Conservation (phyloP, 1,139 yeast species). For the Arxiozyma bovina region DNA sequence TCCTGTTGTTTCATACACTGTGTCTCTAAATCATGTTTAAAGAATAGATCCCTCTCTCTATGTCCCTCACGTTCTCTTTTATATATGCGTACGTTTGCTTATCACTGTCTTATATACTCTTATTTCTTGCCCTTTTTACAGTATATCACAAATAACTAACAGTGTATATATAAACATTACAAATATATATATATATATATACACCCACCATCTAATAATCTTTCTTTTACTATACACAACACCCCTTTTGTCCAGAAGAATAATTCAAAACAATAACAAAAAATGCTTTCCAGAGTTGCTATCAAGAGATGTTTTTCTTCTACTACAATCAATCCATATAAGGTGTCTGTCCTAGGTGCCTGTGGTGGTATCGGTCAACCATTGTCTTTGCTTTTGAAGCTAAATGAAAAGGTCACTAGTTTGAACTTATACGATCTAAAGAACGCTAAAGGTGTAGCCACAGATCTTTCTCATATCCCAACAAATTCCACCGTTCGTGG, state of each 20-base stretch:
- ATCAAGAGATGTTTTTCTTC: constrained; percentile 54
- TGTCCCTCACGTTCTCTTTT: background rate
- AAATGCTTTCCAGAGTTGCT: constrained; percentile 5
- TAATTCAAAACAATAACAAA: background rate
- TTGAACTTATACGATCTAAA: constrained; percentile 85
- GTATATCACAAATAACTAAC: no score
- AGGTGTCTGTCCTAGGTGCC: constrained; percentile 90
- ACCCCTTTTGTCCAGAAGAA: no score
- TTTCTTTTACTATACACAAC: no score
- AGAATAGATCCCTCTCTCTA: no score
- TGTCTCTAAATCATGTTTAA: no score
- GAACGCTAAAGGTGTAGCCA: constrained; percentile 95
- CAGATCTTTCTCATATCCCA: constrained; percentile 89
- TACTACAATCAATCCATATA: constrained; percentile 56
- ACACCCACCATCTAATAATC: no score
- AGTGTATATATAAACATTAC: no score
- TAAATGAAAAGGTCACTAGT: constrained; percentile 76
- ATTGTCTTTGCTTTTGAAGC: constrained; percentile 77
- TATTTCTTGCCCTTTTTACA: no score
- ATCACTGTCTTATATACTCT: no score
- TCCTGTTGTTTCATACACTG: no score
- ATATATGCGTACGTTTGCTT: no score
- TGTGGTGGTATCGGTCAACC: constrained; percentile 99
- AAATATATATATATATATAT: no score
- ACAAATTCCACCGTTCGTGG: constrained; percentile 80